Conservation (phyloP, 306 rosid species). For the Acacia crassicarpa region DNA sequence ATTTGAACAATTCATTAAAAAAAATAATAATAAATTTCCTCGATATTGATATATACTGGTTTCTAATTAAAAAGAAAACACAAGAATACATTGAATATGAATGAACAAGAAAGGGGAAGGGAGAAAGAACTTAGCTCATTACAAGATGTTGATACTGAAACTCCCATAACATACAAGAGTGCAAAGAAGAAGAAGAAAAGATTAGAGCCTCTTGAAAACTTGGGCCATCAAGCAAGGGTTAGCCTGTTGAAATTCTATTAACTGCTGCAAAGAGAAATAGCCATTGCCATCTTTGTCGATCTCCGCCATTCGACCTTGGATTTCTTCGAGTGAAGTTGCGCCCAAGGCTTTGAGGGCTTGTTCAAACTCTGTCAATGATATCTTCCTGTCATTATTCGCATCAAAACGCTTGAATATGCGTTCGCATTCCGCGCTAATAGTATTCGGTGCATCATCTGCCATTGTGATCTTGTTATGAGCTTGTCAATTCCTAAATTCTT, state of each 20-base stretch:
- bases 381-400: conserved; percentile 58
- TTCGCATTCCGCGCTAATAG: conserved; percentile 44
- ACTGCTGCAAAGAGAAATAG: conserved; percentile 53
- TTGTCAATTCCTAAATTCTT: background rate
- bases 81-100: background rate
- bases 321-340: conserved; percentile 54
- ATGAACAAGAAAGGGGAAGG: background rate
- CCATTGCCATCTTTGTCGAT: conserved; percentile 72
- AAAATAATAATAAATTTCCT: background rate
- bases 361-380: conserved; percentile 54
- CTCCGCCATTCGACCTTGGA: conserved; percentile 52
- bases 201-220: conserved; percentile 48
- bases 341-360: conserved; percentile 62
- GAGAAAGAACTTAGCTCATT: background rate
- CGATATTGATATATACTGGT: background rate
- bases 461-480: background rate
- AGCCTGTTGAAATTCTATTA: conserved; percentile 43
- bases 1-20: background rate
- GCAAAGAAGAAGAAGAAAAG: background rate
- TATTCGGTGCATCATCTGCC: conserved; percentile 18
- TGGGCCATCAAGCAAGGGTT: conserved; percentile 56
- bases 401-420: conserved; percentile 70
- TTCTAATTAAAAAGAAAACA: background rate
- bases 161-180: background rate
- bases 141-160: background rate